These are phyloP conservation scores for Afroboletus lepidellus DNA, from an alignment of 1,284 basidiomycete species.

Conservation along the genomic window DNA sequence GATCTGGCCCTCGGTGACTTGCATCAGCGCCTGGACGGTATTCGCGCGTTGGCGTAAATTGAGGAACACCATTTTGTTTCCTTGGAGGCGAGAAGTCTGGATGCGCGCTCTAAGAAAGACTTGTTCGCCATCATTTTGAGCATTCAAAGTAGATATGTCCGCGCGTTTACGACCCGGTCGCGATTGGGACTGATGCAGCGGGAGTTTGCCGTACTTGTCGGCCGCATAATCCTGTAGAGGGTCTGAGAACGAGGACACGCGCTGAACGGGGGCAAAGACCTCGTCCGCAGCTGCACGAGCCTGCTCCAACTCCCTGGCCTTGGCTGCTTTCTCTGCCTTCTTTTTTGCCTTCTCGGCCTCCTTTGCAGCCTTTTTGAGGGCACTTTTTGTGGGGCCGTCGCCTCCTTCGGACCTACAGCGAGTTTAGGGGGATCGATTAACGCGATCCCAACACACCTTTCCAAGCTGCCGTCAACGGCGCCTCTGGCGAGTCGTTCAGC, in stretches of 20 bases:
- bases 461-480: slow-evolving; percentile 9
- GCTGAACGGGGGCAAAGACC: slow-evolving; percentile 38
- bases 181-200: slow-evolving; percentile 89
- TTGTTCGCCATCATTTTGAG: slow-evolving; percentile 71
- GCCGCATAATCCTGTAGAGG: slow-evolving; percentile 72
- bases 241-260: slow-evolving; percentile 6
- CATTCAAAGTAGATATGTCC: slow-evolving; percentile 69
- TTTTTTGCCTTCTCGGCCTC: slow-evolving; percentile 92
- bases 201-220: slow-evolving; percentile 87
- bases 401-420: slow-evolving; percentile 31
- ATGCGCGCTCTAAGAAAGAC: slow-evolving; percentile 89
- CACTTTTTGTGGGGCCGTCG: slow-evolving; percentile 77
- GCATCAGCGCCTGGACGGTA: slow-evolving; percentile 88
- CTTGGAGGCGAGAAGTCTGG: slow-evolving; percentile 89
- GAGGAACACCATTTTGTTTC: slow-evolving; percentile 94
- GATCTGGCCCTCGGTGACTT: slow-evolving; percentile 76
- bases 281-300: slow-evolving; percentile 71
- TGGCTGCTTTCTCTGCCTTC: slow-evolving; percentile 80
- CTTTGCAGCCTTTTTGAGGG: slow-evolving; percentile 92
- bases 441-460: slow-evolving; percentile 10
- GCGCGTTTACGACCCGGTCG: slow-evolving; percentile 50
- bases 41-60: slow-evolving; percentile 87
- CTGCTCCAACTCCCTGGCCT: slow-evolving; percentile 65
- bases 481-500: slow-evolving; percentile 12
- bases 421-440: slow-evolving; percentile 3